Evolutionary conservation across 108 stramenopile genomes (phyloP), one percentile per base, ranked within the genome.

Genomic region (Nitzschia sp.): DNA sequence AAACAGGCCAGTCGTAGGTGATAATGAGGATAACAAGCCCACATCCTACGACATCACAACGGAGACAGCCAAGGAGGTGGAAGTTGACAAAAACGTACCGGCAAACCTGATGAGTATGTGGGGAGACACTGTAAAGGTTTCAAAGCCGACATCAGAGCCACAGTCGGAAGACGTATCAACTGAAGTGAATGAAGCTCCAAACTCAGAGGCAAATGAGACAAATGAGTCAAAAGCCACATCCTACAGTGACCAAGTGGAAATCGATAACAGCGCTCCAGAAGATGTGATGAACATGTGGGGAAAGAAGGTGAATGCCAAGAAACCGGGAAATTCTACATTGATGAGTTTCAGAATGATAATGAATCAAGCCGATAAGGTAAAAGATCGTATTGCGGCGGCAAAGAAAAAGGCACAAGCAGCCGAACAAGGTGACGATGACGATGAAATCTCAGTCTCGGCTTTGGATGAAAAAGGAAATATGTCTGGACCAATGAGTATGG

Each of bases 261-360:
- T 74, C 22, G 73, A 74, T 19, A 74, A 52, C 38, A 54, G 46
- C 34, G 61, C 51, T 8, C 67, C 67, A 10, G 41, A 55, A 29
- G 67, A 65, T 51, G 46, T 60, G 7, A 61, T 57, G 51, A 24
- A 42, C n/a, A 69, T 69, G 62, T 76, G 51, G 53, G 75, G 75
- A 39, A 11, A 63, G 8, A 68, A 39, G 12, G 48, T 76, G 41
- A 76, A 76, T 25, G 44, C 67, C 10, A 69, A 69, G 51, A 76
- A 76, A 37, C 67, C 67, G 10, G 57, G 57, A 24, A 55, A 76
- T 41, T 43, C 75, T 43, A 57, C 67, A 1, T 14, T 69, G 54
- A 63, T 76, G 62, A 69, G 67, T 25, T 62, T 46, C 29, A 43
- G 75, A 0, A 69, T 63, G 67, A 63, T 76, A 40, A 55, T 58